Percentiles rank a stretch among this genome's conserved stretches.
Evolutionary conservation across 2,329 filamentous ascomycete genomes (phyloP).

Genomic region (Pyricularia pennisetigena): DNA sequence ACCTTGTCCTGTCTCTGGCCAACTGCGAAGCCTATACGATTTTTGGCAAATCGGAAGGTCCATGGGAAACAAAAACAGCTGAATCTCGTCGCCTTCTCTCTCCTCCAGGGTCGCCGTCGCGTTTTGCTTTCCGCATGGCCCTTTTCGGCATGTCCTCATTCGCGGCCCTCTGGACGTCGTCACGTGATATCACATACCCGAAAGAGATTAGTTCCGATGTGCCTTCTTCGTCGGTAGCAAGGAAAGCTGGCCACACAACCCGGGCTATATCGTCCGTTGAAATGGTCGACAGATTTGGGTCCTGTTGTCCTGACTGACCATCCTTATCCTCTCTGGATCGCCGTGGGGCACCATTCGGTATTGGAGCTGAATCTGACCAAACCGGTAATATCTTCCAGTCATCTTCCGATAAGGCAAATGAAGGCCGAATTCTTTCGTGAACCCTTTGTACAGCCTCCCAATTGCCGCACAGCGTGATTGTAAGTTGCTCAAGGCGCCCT

Average conservation of each 20-base stretch:
- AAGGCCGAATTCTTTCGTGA: background rate
- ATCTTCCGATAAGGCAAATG: background rate
- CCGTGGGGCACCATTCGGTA: background rate
- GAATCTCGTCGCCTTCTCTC: background rate
- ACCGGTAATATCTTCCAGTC: background rate
- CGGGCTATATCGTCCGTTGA: background rate
- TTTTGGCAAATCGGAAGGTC: background rate
- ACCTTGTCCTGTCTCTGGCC: background rate
- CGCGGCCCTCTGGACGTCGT: background rate
- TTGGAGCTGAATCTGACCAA: background rate
- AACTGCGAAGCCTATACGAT: background rate
- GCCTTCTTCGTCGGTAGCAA: background rate
- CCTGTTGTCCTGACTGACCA: background rate
- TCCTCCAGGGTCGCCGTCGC: background rate
- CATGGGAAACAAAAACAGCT: background rate
- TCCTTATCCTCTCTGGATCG: background rate
- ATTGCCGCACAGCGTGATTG: background rate
- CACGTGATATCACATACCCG: background rate
- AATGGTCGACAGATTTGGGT: background rate
- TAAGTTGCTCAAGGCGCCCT: background rate
- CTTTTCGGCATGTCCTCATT: background rate
- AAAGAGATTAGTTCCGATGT: background rate
- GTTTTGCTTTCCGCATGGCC: background rate
- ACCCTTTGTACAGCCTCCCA: background rate
- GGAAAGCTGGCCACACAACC: background rate